Percentiles rank a stretch among this genome's conserved stretches.
These are phyloP conservation scores for Pichia paraexigua DNA, from an alignment of 805 yeast species.

Conservation along the genomic window DNA sequence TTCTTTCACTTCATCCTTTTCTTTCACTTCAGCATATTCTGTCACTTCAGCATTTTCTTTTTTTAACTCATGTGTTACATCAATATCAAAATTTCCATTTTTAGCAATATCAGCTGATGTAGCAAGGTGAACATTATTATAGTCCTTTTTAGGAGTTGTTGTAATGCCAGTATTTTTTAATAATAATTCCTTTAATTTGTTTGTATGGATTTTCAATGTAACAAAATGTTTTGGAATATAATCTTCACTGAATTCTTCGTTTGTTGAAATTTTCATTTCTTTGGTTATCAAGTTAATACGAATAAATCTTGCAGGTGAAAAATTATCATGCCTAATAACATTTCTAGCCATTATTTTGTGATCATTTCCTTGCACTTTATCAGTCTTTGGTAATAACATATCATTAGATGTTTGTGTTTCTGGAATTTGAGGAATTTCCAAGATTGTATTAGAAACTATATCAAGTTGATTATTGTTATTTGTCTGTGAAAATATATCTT, in stretches of 20 bases:
- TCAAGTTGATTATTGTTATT: not conserved
- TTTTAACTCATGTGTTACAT: not conserved
- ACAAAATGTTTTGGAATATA: not conserved
- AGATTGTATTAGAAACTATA: not conserved
- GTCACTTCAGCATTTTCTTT: not conserved
- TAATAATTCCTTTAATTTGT: conserved; percentile 1
- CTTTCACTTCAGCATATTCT: not conserved
- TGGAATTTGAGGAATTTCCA: not conserved
- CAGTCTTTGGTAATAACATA: not conserved
- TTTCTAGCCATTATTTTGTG: conserved; percentile 4
- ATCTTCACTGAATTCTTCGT: conserved; percentile 14
- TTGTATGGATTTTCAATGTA: conserved; percentile 1
- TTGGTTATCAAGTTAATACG: conserved; percentile 21
- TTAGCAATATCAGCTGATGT: not conserved
- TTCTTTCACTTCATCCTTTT: not conserved
- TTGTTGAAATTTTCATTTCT: conserved; percentile 20
- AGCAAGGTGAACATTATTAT: no score
- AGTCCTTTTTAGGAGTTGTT: not conserved
- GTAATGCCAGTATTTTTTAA: not conserved
- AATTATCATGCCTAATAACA: conserved; percentile 14
- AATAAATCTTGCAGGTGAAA: conserved; percentile 30
- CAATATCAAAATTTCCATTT: not conserved
- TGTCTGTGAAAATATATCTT: not conserved
- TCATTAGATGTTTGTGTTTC: not conserved
- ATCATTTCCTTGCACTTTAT: not conserved